Conservation (phyloP, 75 land plant species). For the Ceratopteris richardii region DNA sequence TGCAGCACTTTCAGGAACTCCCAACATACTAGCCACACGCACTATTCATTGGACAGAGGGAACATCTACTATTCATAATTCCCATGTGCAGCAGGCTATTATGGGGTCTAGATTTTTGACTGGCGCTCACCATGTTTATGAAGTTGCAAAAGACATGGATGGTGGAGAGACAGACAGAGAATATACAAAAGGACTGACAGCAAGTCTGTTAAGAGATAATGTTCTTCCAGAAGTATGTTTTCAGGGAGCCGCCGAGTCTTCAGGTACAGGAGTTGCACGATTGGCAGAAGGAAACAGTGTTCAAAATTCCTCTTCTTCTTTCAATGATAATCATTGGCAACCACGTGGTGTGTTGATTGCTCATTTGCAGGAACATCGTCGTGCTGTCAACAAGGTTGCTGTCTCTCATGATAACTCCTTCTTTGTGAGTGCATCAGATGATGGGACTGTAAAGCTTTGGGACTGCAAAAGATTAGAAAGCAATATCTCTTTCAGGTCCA, state of each 20-base stretch:
- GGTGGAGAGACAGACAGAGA: neutral
- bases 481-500: constrained; percentile 88
- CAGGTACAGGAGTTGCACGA: constrained; percentile 18
- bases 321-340: constrained; percentile 72
- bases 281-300: constrained; percentile 2
- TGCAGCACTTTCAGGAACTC: constrained; percentile 30
- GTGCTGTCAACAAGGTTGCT: constrained; percentile 92
- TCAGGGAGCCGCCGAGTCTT: constrained; percentile 16
- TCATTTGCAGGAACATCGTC: constrained; percentile 90
- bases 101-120: constrained; percentile 59
- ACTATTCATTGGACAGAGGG: constrained; percentile 44
- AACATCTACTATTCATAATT: constrained; percentile 19
- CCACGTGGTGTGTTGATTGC: constrained; percentile 95
- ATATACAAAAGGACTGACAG: neutral
- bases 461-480: constrained; percentile 86
- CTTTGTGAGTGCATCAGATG: constrained; percentile 94
- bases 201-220: neutral
- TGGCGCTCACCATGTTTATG: constrained; percentile 43
- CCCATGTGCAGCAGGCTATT: constrained; percentile 22
- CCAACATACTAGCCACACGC: constrained; percentile 26
- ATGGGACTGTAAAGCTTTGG: constrained; percentile 93
- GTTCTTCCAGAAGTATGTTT: constrained; percentile 35
- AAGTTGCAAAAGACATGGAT: constrained; percentile 37
- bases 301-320: constrained; percentile 24
- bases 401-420: constrained; percentile 78